Percentiles rank a stretch among this genome's conserved stretches.
phyloP scores from a whole-genome alignment of 2,329 filamentous ascomycete species.

The Emergomyces pasteurianus region DNA sequence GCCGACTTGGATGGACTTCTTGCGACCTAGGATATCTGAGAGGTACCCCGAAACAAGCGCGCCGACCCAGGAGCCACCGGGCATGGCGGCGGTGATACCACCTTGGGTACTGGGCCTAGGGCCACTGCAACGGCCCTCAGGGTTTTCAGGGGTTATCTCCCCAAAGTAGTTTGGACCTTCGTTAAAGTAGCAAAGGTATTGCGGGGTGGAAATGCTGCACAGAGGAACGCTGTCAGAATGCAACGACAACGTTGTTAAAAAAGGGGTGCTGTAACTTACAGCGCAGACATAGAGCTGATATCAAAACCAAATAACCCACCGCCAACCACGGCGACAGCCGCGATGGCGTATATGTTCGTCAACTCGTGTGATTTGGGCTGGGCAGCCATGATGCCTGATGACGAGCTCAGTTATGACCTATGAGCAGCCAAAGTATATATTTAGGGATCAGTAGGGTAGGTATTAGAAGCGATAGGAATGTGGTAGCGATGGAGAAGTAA shows the following conservation, averaged over 20 bases:
- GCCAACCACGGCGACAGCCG: conserved; percentile 45
- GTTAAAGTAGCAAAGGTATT: conserved; percentile 46
- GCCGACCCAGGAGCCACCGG: conserved; percentile 56
- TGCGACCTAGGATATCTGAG: conserved; percentile 25
- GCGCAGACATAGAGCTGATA: conserved; percentile 41
- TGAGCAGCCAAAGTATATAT: not conserved
- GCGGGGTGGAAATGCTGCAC: conserved; percentile 37
- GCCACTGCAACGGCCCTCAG: conserved; percentile 34
- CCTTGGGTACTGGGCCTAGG: conserved; percentile 42
- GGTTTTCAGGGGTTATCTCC: conserved; percentile 13
- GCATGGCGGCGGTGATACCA: conserved; percentile 58
- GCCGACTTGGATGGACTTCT: conserved; percentile 31
- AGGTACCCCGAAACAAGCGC: conserved; percentile 32
- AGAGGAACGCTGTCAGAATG: not conserved
- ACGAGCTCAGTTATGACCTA: not conserved
- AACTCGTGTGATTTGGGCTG: conserved; percentile 23
- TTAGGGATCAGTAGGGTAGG: not conserved
- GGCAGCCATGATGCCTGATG: not conserved
- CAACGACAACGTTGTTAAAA: not conserved
- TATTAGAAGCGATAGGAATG: too few species aligned
- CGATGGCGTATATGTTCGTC: conserved; percentile 43
- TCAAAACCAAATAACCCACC: conserved; percentile 49
- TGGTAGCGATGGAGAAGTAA: not conserved
- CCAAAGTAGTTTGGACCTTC: conserved; percentile 3
- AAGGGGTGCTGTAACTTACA: conserved; percentile 15